Percentiles rank a stretch among this genome's conserved stretches.
phyloP scores from a whole-genome alignment of 257 asterid genomes.

The Capsicum rhomboideum region DNA sequence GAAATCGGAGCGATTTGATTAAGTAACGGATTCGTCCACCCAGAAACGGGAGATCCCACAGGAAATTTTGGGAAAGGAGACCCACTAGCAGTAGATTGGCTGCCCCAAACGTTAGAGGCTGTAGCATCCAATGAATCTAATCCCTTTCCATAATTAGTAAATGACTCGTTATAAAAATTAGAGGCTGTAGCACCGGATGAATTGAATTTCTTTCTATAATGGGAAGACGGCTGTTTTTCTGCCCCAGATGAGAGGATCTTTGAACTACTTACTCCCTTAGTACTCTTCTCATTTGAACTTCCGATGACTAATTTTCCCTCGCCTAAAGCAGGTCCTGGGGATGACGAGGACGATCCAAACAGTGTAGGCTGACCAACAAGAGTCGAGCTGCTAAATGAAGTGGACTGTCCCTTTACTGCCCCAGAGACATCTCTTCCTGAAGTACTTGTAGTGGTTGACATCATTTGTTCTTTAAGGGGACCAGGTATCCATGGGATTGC shows the following conservation, averaged over 20 bases:
- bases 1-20: constrained; percentile 6
- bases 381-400: constrained; percentile 12
- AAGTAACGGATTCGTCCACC: constrained; percentile 15
- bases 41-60: constrained; percentile 5
- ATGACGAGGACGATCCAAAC: constrained; percentile 17
- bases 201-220: constrained; percentile 14
- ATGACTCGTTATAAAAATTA: neutral
- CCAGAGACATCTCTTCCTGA: constrained; percentile 21
- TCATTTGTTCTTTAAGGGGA: constrained; percentile 16
- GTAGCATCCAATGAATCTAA: neutral
- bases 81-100: neutral
- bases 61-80: neutral
- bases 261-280: constrained; percentile 10
- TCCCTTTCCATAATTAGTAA: constrained; percentile 16
- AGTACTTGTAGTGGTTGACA: constrained; percentile 23
- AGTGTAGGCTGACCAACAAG: constrained; percentile 10
- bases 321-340: constrained; percentile 7
- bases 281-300: constrained; percentile 8
- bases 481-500: constrained; percentile 58
- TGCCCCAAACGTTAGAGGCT: neutral
- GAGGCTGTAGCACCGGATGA: neutral
- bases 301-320: constrained; percentile 18
- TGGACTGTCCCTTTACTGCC: constrained; percentile 4
- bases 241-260: constrained; percentile 1
- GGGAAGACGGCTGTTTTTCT: constrained; percentile 1